phyloP scores from a whole-genome alignment of 2,329 filamentous ascomycete species.

The Hypoxylon sp. region DNA sequence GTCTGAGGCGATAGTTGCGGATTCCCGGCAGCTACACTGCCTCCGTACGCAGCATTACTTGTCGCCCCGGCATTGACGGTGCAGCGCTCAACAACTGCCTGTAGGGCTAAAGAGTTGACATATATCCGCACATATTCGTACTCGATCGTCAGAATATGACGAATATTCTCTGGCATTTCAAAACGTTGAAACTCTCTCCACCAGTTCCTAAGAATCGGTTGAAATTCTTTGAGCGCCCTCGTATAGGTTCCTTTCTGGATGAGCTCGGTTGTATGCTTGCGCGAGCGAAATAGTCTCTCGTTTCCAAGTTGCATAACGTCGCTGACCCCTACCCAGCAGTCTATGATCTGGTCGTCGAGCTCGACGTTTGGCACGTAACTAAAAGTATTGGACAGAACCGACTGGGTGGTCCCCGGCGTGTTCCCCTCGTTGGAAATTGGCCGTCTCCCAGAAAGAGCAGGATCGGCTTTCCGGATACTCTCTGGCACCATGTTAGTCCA shows the following conservation, averaged over 20 bases:
- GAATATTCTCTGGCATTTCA: slow-evolving; percentile 72
- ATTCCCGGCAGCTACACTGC: slow-evolving; percentile 53
- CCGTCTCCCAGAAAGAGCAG: slow-evolving; percentile 64
- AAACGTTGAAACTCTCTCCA: slow-evolving; percentile 84
- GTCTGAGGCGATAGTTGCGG: slow-evolving; percentile 70
- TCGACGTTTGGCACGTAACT: slow-evolving; percentile 76
- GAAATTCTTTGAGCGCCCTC: slow-evolving; percentile 81
- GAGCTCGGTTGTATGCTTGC: slow-evolving; percentile 87
- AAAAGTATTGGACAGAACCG: slow-evolving; percentile 68
- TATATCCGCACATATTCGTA: slow-evolving; percentile 96
- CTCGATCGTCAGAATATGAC: slow-evolving; percentile 89
- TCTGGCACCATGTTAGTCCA: slow-evolving; percentile 94
- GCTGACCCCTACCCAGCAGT: slow-evolving; percentile 95
- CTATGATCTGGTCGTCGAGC: slow-evolving; percentile 76
- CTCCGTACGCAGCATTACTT: slow-evolving; percentile 53
- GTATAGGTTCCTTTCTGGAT: slow-evolving; percentile 89
- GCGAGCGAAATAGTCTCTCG: slow-evolving; percentile 86
- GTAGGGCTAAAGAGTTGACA: slow-evolving; percentile 91
- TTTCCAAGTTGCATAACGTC: slow-evolving; percentile 93
- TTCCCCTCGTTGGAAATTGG: slow-evolving; percentile 66
- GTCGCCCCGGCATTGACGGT: slow-evolving; percentile 75
- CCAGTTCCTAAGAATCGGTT: slow-evolving; percentile 83
- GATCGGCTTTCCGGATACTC: slow-evolving; percentile 68
- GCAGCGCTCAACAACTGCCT: slow-evolving; percentile 94
- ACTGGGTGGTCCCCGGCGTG: slow-evolving; percentile 70